Evolutionary conservation across 352 stramenopile genomes (phyloP).

Genomic region (Phytophthora gonapodyides): DNA sequence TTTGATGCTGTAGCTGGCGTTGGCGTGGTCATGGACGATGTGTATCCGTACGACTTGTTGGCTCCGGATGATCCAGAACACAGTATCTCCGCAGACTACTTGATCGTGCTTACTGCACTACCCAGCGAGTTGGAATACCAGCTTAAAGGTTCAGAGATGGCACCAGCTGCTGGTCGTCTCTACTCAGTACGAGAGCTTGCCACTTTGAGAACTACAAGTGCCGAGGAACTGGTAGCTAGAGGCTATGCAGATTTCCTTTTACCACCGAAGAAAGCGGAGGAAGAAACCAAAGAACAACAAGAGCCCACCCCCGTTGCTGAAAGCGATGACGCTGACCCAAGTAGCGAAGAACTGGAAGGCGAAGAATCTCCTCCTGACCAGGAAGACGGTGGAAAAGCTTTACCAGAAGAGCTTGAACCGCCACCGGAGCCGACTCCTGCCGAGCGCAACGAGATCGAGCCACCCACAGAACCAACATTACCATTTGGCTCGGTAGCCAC

Average conservation of each 20-base stretch:
- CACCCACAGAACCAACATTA: slow-evolving; percentile 41
- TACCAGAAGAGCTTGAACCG: slow-evolving; percentile 3
- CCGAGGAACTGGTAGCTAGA: slow-evolving; percentile 21
- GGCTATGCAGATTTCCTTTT: slow-evolving; percentile 39
- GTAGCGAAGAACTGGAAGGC: slow-evolving; percentile 1
- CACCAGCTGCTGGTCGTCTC: slow-evolving; percentile 39
- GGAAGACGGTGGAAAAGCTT: slow-evolving; percentile 1
- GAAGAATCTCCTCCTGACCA: slow-evolving; percentile 8
- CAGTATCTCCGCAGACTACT: slow-evolving; percentile 46
- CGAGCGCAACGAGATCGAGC: slow-evolving; percentile 45
- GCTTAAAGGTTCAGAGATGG: slow-evolving; percentile 38
- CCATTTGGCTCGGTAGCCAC: slow-evolving; percentile 34
- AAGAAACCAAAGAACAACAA: slow-evolving; percentile 5
- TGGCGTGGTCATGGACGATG: slow-evolving; percentile 66
- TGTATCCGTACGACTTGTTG: slow-evolving; percentile 52
- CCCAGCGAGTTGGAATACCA: slow-evolving; percentile 44
- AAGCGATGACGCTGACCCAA: slow-evolving; percentile 1
- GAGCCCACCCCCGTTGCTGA: neutral
- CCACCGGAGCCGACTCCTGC: slow-evolving; percentile 31
- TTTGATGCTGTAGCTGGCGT: slow-evolving; percentile 42
- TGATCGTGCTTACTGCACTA: slow-evolving; percentile 56
- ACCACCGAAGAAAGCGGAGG: slow-evolving; percentile 10
- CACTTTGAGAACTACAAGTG: slow-evolving; percentile 33
- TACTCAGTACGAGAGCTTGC: slow-evolving; percentile 67
- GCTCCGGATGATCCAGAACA: slow-evolving; percentile 17